These are phyloP conservation scores for Fomitopsis serialis DNA, from an alignment of 768 basidiomycete species.

Conservation along the genomic window DNA sequence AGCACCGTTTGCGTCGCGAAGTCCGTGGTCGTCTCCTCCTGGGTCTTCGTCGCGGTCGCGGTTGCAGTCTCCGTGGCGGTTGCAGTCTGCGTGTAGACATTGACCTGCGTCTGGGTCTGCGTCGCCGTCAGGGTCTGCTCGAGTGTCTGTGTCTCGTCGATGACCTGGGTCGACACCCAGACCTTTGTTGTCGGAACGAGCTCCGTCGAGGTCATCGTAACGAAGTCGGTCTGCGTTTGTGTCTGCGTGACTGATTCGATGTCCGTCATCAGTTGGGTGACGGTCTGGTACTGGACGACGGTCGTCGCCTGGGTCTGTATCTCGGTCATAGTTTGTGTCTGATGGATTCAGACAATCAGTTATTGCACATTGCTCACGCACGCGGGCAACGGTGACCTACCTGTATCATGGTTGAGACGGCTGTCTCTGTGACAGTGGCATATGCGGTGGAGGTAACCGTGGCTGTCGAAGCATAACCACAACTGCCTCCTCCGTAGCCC, in stretches of 20 bases:
- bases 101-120: slow-evolving; percentile 50
- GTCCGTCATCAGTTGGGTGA: slow-evolving; percentile 36
- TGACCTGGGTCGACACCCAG: slow-evolving; percentile 61
- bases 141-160: slow-evolving; percentile 45
- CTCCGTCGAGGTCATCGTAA: slow-evolving; percentile 30
- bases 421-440: slow-evolving; percentile 3
- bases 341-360: background rate
- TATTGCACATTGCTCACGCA: background rate
- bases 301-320: slow-evolving; percentile 37
- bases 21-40: slow-evolving; percentile 48
- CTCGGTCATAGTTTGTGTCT: background rate
- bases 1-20: slow-evolving; percentile 50
- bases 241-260: slow-evolving; percentile 26
- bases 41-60: slow-evolving; percentile 26
- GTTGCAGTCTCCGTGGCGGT: slow-evolving; percentile 30
- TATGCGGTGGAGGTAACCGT: background rate
- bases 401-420: slow-evolving; percentile 7
- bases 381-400: slow-evolving; percentile 6
- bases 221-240: slow-evolving; percentile 13
- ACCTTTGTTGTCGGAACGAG: slow-evolving; percentile 59
- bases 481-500: slow-evolving; percentile 9
- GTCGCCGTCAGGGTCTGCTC: slow-evolving; percentile 62
- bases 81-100: slow-evolving; percentile 43
- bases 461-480: slow-evolving; percentile 8
- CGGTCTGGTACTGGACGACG: slow-evolving; percentile 37